Conservation (phyloP, 176 grass and related monocot genomes). For the Phragmites australis region DNA sequence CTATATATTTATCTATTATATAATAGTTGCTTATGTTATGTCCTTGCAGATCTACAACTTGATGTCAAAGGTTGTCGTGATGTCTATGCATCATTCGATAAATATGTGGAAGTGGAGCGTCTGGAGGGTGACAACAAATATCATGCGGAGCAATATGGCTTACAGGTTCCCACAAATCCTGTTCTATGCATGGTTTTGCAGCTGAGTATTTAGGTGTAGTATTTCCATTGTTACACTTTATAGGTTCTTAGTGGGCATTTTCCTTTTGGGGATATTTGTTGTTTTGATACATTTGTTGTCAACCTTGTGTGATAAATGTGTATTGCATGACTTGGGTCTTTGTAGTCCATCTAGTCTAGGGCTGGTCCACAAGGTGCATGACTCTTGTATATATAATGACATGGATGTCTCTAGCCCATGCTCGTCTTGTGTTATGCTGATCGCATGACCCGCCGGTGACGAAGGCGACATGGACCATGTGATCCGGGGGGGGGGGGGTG, state of each 20-base stretch:
- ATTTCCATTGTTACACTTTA: neutral
- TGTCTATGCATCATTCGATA: conserved; percentile 99
- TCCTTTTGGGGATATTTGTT: conserved; percentile 1
- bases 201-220: conserved; percentile 3
- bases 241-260: neutral
- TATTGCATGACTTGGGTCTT: neutral
- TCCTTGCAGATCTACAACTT: conserved; percentile 83
- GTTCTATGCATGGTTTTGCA: conserved; percentile 5
- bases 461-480: too few species aligned
- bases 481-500: too few species aligned
- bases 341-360: neutral
- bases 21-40: conserved; percentile 29
- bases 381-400: neutral
- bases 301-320: neutral
- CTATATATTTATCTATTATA: conserved; percentile 29
- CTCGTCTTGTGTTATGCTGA: too few species aligned
- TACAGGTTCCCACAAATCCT: conserved; percentile 62
- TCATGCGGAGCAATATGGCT: conserved; percentile 86
- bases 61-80: conserved; percentile 97
- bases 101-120: conserved; percentile 96
- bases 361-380: neutral
- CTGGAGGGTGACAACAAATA: conserved; percentile 98
- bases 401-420: neutral
- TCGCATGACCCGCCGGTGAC: too few species aligned
- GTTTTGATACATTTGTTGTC: neutral